Base-by-base conservation (phyloP, 768 basidiomycete genomes). In the Boletus tylopilopsis region DNA sequence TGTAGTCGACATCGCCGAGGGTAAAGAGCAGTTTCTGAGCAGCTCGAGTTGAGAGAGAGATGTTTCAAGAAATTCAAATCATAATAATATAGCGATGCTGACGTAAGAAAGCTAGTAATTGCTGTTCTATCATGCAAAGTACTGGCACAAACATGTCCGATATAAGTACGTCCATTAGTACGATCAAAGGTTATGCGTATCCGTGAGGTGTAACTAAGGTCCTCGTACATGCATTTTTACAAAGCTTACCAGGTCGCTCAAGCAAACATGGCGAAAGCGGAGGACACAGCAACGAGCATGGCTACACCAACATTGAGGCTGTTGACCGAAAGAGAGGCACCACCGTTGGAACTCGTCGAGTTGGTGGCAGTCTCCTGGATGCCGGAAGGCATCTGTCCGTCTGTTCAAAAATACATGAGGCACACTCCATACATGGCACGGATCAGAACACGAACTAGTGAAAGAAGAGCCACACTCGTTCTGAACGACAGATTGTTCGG, bases 401-500 rank as follows among this genome's bases (percentile, higher is more conserved):
- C 69, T 70, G 27, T 13, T 40, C 40, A 27, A 53, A 32, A 53
- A 32, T n/a, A 12, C 6, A 15, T 61, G 24, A 60, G 48, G 34
- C 8, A 10, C 27, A 11, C 3, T 16, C 29, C 19, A 21, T 9
- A 34, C 2, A 21, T 34, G 8, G 33, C 18, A 16, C 15, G 0
- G 18, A 18, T n/a, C 10, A 11, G n/a, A 42, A 40, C 6, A 64
- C 76, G 50, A 61, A 84, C 81, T 69, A 39, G 70, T 76, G 66
- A 83, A 84, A 12, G 68, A 66, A 36, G 77, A 57, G 12, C 82
- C 81, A 53, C 83, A 84, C 7, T 51, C 21, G 16, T 53, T 42
- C 50, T 67, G 66, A 4, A 76, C 4, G 2, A 58, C 43, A 7
- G 72, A 47, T n/a, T 64, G 59, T 0, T 62, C 47, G 34, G 57